Percentiles rank a stretch among this genome's conserved stretches.
phyloP scores from a whole-genome alignment of 192 early-diverging fungal genomes.

The Powellomyces hirtus region DNA sequence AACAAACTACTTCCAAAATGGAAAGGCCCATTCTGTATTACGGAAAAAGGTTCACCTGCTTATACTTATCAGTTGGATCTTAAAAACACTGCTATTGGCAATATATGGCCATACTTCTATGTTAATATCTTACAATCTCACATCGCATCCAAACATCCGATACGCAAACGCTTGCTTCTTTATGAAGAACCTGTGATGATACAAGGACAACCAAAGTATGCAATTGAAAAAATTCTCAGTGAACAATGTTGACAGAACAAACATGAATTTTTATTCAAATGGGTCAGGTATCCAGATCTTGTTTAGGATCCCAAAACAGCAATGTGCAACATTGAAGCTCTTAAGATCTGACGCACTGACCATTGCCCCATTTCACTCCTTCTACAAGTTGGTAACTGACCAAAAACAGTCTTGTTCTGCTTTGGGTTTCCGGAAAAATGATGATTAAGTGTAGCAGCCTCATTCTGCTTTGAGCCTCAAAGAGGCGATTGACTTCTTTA shows the following conservation, averaged over 20 bases:
- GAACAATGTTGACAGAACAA: background rate
- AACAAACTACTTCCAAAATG: background rate
- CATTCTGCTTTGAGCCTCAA: no score
- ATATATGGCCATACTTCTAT: slow-evolving; percentile 12
- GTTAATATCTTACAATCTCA: slow-evolving; percentile 2
- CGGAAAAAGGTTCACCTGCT: background rate
- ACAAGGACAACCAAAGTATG: background rate
- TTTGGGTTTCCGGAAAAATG: no score
- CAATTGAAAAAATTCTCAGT: background rate
- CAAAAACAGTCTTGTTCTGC: no score
- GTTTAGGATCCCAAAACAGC: background rate
- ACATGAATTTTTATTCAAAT: background rate
- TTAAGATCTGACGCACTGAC: background rate
- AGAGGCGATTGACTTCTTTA: no score
- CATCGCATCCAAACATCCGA: background rate
- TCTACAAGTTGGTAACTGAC: no score
- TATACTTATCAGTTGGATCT: background rate
- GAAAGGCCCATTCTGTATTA: slow-evolving; percentile 9
- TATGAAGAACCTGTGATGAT: background rate
- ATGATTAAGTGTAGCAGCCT: no score
- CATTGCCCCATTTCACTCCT: no score
- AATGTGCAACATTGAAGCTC: background rate
- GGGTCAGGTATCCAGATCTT: background rate
- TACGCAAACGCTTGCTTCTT: background rate
- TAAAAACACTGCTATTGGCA: background rate